phyloP scores from a whole-genome alignment of 1,139 yeast species.

The Yarrowia galli region DNA sequence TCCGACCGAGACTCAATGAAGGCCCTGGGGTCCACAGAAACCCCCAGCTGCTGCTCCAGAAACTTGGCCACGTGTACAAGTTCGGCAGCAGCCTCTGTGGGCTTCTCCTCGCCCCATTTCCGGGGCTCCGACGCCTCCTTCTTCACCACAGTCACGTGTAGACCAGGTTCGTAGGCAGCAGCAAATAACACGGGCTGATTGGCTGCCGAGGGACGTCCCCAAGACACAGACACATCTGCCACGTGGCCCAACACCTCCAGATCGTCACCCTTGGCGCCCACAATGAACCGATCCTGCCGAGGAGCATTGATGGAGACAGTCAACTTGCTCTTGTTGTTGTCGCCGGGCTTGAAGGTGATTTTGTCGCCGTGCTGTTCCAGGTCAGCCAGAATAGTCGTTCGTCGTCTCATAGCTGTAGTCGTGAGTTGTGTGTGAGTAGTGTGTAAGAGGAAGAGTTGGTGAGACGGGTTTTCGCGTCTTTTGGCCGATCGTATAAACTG shows the following conservation, averaged over 20 bases:
- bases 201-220: conserved; percentile 18
- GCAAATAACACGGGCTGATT: conserved; percentile 23
- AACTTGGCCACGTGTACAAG: conserved; percentile 19
- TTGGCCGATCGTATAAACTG: background rate
- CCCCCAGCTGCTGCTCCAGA: conserved; percentile 9
- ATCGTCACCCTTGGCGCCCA: background rate
- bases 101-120: conserved; percentile 30
- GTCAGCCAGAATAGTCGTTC: conserved; percentile 16
- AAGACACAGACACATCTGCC: conserved; percentile 29
- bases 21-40: conserved; percentile 4
- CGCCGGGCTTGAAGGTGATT: conserved; percentile 20
- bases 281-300: conserved; percentile 29
- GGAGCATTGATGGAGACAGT: conserved; percentile 22
- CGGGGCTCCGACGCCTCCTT: conserved; percentile 18
- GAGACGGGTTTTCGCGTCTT: too few species aligned
- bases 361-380: conserved; percentile 13
- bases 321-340: conserved; percentile 24
- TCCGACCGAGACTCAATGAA: conserved; percentile 28
- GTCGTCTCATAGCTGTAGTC: background rate
- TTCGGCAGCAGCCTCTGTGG: background rate
- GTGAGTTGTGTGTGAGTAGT: background rate
- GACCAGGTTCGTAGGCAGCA: conserved; percentile 22
- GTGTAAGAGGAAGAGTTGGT: background rate
- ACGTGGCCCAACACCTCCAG: conserved; percentile 27
- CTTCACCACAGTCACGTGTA: conserved; percentile 29